Base-by-base conservation (phyloP, 1,284 basidiomycete genomes). In the Sphagnurus paluster region DNA sequence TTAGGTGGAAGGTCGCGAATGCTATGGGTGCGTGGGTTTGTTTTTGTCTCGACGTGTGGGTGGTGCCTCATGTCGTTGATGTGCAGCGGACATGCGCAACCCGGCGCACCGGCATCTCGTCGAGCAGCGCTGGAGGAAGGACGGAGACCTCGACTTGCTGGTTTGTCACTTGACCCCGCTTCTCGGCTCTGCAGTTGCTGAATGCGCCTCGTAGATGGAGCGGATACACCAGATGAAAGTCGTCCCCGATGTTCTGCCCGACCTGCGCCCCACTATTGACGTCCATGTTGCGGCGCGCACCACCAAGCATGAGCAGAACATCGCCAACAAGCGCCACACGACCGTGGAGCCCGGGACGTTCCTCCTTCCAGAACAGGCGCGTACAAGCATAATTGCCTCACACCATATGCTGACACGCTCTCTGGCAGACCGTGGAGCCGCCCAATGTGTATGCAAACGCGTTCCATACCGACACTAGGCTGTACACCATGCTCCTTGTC, bases 401-500 rank as follows among this genome's bases (percentile, higher is more conserved):
- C n/a, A n/a, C n/a, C n/a, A n/a, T n/a, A n/a, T n/a, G n/a, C 38
- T 36, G 17, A 29, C 38, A 44, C 17, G 39, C 43, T 28, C 14
- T 34, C 40, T 35, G 45, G 20, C 10, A 87, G 83, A 92, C 90
- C 0, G 56, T 79, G 6, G 64, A 74, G 39, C 75, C 75, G 4
- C 89, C 90, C 1, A 70, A 66, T 45, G 56, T 95, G 6, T 81
- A 80, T 52, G 83, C 80, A 4, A 89, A 84, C 35, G 82, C 86
- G 1, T 95, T 86, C 72, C 90, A 91, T 64, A 71, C 80, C 0
- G 90, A 96, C 42, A 78, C 79, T 11, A 79, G 87, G 39, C 67
- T 87, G n/a, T 98, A 97, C 66, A 97, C 95, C 0, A 69, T 98
- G 50, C 67, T 96, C 24, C 81, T 98, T 64, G 72, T 98, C 38